A percentile compares a stretch with the other conserved stretches of the same genome.
These are phyloP conservation scores for Aquilaria agallochum DNA, from an alignment of 441 rosid genomes.

Conservation along the genomic window DNA sequence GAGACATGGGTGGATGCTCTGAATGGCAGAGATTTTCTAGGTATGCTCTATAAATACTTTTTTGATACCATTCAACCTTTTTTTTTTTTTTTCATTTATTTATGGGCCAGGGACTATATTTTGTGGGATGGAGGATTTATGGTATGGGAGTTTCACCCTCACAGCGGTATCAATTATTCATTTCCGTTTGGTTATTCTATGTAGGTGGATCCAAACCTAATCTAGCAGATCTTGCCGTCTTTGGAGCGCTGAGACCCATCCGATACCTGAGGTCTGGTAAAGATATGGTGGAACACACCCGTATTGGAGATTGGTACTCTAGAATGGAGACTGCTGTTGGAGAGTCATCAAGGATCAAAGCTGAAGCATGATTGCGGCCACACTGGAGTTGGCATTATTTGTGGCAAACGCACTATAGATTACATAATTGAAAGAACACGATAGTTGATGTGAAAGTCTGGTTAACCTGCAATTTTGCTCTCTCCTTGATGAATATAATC, in stretches of 20 bases:
- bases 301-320: conserved; percentile 42
- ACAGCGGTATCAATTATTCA: neutral
- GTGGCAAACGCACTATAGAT: neutral
- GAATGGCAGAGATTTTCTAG: conserved; percentile 37
- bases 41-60: conserved; percentile 17
- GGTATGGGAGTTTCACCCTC: no score
- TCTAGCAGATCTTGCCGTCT: conserved; percentile 41
- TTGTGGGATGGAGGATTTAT: no score
- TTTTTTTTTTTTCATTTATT: neutral
- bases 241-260: conserved; percentile 41
- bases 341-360: conserved; percentile 38
- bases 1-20: conserved; percentile 46
- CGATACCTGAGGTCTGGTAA: conserved; percentile 39
- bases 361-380: conserved; percentile 3
- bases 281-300: conserved; percentile 47
- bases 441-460: no score
- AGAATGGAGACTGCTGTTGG: conserved; percentile 40
- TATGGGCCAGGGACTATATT: no score
- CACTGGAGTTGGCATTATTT: conserved; percentile 1
- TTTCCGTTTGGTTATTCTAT: conserved; percentile 4
- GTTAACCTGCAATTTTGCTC: no score
- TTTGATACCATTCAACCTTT: neutral
- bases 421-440: no score
- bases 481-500: no score
- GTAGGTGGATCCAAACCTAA: conserved; percentile 42